Evolutionary conservation across 192 early-diverging fungal species (phyloP).

Genomic region (Coemansia sp.): DNA sequence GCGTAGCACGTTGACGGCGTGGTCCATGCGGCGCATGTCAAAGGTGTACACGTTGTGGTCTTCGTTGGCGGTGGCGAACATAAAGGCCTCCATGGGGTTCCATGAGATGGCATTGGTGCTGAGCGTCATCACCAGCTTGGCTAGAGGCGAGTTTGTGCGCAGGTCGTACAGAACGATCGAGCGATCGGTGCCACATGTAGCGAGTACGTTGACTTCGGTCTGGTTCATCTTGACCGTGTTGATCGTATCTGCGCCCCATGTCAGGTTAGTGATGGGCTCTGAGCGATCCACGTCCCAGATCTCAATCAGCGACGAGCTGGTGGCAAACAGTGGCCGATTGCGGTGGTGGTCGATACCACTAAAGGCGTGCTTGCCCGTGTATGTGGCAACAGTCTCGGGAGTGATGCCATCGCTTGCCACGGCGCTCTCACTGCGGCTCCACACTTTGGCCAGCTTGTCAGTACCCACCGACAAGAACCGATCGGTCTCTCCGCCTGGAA

Average conservation of each 20-base stretch:
- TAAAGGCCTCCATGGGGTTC: conserved; percentile 99
- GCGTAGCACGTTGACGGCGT: conserved; percentile 83
- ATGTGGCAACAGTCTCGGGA: conserved; percentile 70
- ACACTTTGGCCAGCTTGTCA: conserved; percentile 95
- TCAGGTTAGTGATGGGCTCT: conserved; percentile 78
- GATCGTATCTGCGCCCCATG: conserved; percentile 95
- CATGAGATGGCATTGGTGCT: conserved; percentile 95
- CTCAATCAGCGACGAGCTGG: conserved; percentile 80
- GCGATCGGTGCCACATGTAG: conserved; percentile 91
- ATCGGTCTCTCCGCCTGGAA: conserved; percentile 60
- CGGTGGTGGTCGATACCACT: conserved; percentile 92
- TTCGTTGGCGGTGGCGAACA: conserved; percentile 93
- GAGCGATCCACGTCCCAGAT: conserved; percentile 91
- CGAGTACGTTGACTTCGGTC: conserved; percentile 90
- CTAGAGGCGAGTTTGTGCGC: conserved; percentile 81
- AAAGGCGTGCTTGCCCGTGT: conserved; percentile 75
- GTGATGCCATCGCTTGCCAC: conserved; percentile 22
- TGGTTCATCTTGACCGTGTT: conserved; percentile 96
- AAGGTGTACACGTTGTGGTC: conserved; percentile 98
- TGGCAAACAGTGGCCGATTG: conserved; percentile 79
- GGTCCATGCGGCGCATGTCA: conserved; percentile 95
- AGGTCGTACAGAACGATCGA: conserved; percentile 95
- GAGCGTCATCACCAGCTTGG: conserved; percentile 81
- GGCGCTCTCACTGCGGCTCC: conserved; percentile 63
- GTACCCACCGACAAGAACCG: conserved; percentile 89